A percentile compares a stretch with the other conserved stretches of the same genome.
These are phyloP conservation scores for Pistacia integerrima DNA, from an alignment of 345 rosid genomes.

Conservation along the genomic window DNA sequence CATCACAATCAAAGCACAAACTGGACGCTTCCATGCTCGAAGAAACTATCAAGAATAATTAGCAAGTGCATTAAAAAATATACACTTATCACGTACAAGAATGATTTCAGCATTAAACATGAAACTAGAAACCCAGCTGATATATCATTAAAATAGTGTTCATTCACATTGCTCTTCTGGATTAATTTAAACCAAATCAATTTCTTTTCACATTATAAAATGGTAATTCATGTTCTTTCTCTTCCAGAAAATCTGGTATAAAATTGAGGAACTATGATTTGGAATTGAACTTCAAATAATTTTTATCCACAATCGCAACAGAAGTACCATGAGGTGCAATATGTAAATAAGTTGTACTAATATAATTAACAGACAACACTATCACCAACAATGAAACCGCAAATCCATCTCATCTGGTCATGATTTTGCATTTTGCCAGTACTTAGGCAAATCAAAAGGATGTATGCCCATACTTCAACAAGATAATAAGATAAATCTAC, in stretches of 20 bases:
- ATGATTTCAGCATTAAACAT: constrained; percentile 1
- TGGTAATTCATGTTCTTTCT: neutral
- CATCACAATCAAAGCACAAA: constrained; percentile 18
- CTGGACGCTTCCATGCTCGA: constrained; percentile 23
- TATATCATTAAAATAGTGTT: neutral
- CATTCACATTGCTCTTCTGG: neutral
- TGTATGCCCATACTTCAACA: neutral
- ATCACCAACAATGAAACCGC: neutral
- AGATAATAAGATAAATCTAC: neutral
- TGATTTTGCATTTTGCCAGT: neutral
- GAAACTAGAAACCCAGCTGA: constrained; percentile 1
- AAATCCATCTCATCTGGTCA: neutral
- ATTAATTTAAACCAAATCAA: neutral
- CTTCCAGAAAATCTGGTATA: neutral
- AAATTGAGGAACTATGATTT: neutral
- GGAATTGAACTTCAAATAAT: neutral
- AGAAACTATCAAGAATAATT: constrained; percentile 23
- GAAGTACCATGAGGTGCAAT: neutral
- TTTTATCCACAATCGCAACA: neutral
- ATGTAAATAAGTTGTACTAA: neutral
- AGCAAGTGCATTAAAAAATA: constrained; percentile 6
- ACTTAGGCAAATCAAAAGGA: neutral
- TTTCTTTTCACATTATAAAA: constrained; percentile 2
- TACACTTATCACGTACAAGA: neutral
- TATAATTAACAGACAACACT: neutral